A percentile compares a stretch with the other conserved stretches of the same genome.
Conservation (phyloP, 257 asterid genomes). For the Agastache rugosa region DNA sequence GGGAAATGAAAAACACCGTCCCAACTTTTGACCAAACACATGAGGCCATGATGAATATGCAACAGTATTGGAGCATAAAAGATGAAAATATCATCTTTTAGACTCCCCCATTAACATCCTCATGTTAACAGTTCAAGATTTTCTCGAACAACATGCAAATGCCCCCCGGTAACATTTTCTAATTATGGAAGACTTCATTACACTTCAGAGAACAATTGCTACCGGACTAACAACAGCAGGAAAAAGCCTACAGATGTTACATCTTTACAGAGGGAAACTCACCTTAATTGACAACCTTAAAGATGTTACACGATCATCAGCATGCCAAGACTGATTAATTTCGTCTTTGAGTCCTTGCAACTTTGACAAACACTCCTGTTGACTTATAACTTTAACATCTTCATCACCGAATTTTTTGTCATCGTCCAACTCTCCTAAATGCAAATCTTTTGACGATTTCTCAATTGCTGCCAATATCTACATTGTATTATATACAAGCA, state of each 20-base stretch:
- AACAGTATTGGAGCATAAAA: slow-evolving; percentile 6
- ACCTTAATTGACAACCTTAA: slow-evolving; percentile 88
- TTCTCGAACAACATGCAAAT: slow-evolving; percentile 1
- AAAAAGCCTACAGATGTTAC: slow-evolving; percentile 15
- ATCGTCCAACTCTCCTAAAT: slow-evolving; percentile 66
- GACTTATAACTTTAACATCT: slow-evolving; percentile 58
- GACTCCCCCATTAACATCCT: slow-evolving; percentile 21
- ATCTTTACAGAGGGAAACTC: slow-evolving; percentile 32
- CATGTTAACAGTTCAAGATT: slow-evolving; percentile 25
- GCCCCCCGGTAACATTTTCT: background rate
- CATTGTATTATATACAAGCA: slow-evolving; percentile 38
- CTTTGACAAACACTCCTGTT: slow-evolving; percentile 69
- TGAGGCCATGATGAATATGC: background rate
- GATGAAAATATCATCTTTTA: slow-evolving; percentile 16
- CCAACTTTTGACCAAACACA: no score
- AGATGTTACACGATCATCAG: slow-evolving; percentile 77
- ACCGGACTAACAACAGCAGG: slow-evolving; percentile 11
- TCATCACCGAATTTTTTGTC: slow-evolving; percentile 58
- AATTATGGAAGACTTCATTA: background rate
- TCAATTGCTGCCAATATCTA: slow-evolving; percentile 51
- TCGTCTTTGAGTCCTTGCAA: slow-evolving; percentile 72
- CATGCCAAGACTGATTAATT: slow-evolving; percentile 73
- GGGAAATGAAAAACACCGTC: background rate
- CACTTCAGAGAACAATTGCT: slow-evolving; percentile 6
- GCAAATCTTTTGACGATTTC: slow-evolving; percentile 54